These are phyloP conservation scores for Acacia confusa DNA, from an alignment of 306 rosid species.

Conservation along the genomic window DNA sequence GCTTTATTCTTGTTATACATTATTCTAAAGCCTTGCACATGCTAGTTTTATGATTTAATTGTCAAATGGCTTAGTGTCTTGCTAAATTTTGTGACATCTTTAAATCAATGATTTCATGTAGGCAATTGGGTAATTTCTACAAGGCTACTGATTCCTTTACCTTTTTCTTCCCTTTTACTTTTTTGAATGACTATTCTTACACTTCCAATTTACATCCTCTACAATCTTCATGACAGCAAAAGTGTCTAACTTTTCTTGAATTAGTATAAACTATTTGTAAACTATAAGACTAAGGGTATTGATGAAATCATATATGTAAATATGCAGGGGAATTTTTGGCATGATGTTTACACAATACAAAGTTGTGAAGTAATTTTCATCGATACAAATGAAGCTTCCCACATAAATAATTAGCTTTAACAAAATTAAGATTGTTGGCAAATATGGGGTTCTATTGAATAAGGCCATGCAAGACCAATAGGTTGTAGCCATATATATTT, in stretches of 20 bases:
- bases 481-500: too few relatives aligned
- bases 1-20: conserved; percentile 27
- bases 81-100: conserved; percentile 10
- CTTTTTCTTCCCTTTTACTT: background rate
- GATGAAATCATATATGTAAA: conserved; percentile 15
- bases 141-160: background rate
- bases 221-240: background rate
- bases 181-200: background rate
- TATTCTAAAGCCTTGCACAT: background rate
- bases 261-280: background rate
- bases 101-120: conserved; percentile 33
- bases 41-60: background rate
- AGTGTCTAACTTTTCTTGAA: background rate
- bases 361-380: too few relatives aligned
- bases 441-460: too few relatives aligned
- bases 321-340: conserved; percentile 87
- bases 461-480: too few relatives aligned
- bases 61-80: conserved; percentile 10
- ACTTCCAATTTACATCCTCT: background rate
- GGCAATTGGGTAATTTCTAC: conserved; percentile 65
- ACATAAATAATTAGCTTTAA: too few relatives aligned
- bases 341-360: too few relatives aligned
- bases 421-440: too few relatives aligned
- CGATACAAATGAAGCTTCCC: too few relatives aligned
- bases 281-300: background rate